Evolutionary conservation across 164 flowering plant genomes (phyloP).

Genomic region (Nelumbo lutea): DNA sequence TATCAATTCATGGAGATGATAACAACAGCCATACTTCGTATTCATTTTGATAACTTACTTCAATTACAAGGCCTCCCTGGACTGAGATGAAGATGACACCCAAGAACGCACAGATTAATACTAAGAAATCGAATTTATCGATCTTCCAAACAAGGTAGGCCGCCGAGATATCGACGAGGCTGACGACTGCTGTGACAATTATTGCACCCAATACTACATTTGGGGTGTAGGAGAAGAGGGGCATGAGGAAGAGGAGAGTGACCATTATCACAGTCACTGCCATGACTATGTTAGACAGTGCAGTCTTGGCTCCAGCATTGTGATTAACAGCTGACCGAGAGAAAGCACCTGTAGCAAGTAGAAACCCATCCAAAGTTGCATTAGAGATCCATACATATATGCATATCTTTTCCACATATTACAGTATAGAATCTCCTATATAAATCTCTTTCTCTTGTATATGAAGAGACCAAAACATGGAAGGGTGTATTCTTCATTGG

Average conservation of each 20-base stretch:
- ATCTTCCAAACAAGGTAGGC: slow-evolving; percentile 69
- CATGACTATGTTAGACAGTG: slow-evolving; percentile 86
- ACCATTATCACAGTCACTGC: slow-evolving; percentile 81
- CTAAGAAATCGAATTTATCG: slow-evolving; percentile 76
- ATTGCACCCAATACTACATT: slow-evolving; percentile 79
- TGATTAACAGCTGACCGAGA: slow-evolving; percentile 91
- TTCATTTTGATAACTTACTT: no score
- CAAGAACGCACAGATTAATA: slow-evolving; percentile 65
- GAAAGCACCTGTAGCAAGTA: slow-evolving; percentile 78
- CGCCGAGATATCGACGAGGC: slow-evolving; percentile 78
- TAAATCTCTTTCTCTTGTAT: no score
- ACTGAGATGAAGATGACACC: slow-evolving; percentile 85
- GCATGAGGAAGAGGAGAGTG: slow-evolving; percentile 86
- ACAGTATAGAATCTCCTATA: no score
- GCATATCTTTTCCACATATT: neutral
- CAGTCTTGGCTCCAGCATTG: slow-evolving; percentile 89
- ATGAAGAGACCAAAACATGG: no score
- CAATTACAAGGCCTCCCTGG: slow-evolving; percentile 70
- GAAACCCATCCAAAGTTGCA: neutral
- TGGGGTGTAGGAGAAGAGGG: slow-evolving; percentile 86
- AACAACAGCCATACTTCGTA: no score
- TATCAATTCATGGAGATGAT: no score
- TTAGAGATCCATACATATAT: neutral
- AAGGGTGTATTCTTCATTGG: no score
- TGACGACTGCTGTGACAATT: slow-evolving; percentile 78